Evolutionary conservation across 306 rosid genomes (phyloP), one percentile per base, ranked within the genome.

Genomic region (Cercis canadensis): DNA sequence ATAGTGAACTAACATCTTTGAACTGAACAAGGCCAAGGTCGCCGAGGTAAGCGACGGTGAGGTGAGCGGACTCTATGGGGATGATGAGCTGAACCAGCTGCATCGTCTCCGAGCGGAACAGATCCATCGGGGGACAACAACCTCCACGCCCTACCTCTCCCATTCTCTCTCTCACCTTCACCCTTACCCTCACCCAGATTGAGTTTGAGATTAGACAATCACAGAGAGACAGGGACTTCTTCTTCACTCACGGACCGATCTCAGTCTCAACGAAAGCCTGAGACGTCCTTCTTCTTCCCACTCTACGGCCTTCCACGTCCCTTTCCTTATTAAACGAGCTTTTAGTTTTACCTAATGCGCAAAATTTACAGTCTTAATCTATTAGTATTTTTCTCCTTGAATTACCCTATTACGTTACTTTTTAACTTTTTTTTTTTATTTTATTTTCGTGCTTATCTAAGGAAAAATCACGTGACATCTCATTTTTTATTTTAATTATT

Each of bases 101-200:
- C 99, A 95, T 95, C 73, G 97, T 77, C 88, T 95, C 99, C 62
- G 99, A 95, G 76, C 99, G 85, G 86, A 95, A 86, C 61, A 95
- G 97, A 89, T 91, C 92, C 99, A 91, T 91, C 75, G 92, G 91
- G 33, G 97, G 99, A 45, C 91, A 91, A 76, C 99, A 87, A 6
- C 96, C 97, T 13, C 81, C 82, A n/a, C 71, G 84, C 58, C 75
- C 65, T 11, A 59, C 72, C 57, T 85, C 93, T 57, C 88, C 90
- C 96, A 89, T 89, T 54, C 19, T 76, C 81, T 34, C 80, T 44
- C 82, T 41, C 46, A 11, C 52, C 31, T 34, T 29, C 45, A 4
- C 11, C 62, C 61, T 40, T 68, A 57, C 21, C 29, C 54, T 55
- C 57, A 7, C 57, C 21, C 36, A 3, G 36, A 2, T 9, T 4